Evolutionary conservation across 768 basidiomycete species (phyloP).

Genomic region (Macrolepiota fuliginosa): DNA sequence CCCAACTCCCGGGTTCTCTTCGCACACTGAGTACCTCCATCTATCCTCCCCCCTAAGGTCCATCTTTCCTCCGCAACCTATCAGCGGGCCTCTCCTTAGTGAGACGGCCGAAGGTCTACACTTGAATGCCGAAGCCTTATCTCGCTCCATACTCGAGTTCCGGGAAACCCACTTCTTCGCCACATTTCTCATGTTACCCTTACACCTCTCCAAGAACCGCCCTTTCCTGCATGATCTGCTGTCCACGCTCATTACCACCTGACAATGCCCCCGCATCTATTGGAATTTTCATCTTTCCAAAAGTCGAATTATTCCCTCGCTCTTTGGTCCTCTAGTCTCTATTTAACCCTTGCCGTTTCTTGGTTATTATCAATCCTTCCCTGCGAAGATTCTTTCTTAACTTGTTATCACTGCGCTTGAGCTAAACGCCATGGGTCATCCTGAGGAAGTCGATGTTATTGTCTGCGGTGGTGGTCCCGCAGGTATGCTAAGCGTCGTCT

Average conservation of each 20-base stretch:
- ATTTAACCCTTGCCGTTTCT: background rate
- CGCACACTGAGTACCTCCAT: background rate
- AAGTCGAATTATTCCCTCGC: constrained; percentile 6
- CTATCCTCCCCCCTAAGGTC: constrained; percentile 49
- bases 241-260: constrained; percentile 4
- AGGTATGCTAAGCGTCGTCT: constrained; percentile 27
- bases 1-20: background rate
- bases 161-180: background rate
- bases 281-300: background rate
- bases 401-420: background rate
- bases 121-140: background rate
- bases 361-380: background rate
- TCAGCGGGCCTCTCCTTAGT: background rate
- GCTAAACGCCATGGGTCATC: constrained; percentile 42
- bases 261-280: background rate
- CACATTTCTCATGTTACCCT: background rate
- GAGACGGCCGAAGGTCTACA: background rate
- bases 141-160: background rate
- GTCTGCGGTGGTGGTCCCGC: constrained; percentile 70
- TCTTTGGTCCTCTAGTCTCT: background rate
- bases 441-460: constrained; percentile 72
- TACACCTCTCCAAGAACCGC: background rate
- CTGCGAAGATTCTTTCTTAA: background rate
- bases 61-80: constrained; percentile 73
- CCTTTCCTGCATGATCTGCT: background rate